phyloP scores from a whole-genome alignment of 1,284 basidiomycete genomes.

The Moesziomyces sp. region DNA sequence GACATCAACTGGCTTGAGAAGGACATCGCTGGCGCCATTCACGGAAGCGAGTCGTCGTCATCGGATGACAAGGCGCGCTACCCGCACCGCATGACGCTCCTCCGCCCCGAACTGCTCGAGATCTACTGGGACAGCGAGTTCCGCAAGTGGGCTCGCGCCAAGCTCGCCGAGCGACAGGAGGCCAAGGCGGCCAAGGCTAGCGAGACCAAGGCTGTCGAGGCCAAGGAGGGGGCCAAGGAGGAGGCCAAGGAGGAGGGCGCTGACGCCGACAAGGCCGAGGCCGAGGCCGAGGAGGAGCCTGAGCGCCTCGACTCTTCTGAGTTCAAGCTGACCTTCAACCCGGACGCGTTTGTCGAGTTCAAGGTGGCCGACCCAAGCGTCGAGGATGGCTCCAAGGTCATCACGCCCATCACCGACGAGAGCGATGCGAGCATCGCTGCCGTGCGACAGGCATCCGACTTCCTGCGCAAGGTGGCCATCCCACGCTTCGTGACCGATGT shows the following conservation, averaged over 20 bases:
- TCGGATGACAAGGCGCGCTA: conserved; percentile 61
- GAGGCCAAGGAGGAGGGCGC: conserved; percentile 30
- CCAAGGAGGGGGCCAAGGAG: conserved; percentile 9
- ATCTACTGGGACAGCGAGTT: conserved; percentile 72
- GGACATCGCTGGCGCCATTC: conserved; percentile 68
- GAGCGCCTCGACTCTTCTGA: conserved; percentile 66
- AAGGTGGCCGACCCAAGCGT: conserved; percentile 42
- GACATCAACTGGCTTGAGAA: conserved; percentile 73
- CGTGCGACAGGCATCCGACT: conserved; percentile 72
- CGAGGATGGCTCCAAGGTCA: conserved; percentile 44
- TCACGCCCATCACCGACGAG: conserved; percentile 69
- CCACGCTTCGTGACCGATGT: conserved; percentile 70
- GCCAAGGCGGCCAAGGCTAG: conserved; percentile 30
- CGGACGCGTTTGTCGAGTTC: conserved; percentile 72
- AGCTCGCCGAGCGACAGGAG: conserved; percentile 67
- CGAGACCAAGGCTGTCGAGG: conserved; percentile 29
- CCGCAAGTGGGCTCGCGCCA: conserved; percentile 71
- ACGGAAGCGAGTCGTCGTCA: conserved; percentile 38
- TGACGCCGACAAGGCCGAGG: conserved; percentile 20
- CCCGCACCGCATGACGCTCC: conserved; percentile 72
- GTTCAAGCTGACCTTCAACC: conserved; percentile 73
- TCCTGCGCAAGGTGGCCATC: conserved; percentile 71
- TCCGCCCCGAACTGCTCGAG: conserved; percentile 73
- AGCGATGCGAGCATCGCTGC: conserved; percentile 71
- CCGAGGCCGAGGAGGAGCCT: conserved; percentile 44